These are phyloP conservation scores for Misopates orontium DNA, from an alignment of 257 asterid genomes.

Conservation along the genomic window DNA sequence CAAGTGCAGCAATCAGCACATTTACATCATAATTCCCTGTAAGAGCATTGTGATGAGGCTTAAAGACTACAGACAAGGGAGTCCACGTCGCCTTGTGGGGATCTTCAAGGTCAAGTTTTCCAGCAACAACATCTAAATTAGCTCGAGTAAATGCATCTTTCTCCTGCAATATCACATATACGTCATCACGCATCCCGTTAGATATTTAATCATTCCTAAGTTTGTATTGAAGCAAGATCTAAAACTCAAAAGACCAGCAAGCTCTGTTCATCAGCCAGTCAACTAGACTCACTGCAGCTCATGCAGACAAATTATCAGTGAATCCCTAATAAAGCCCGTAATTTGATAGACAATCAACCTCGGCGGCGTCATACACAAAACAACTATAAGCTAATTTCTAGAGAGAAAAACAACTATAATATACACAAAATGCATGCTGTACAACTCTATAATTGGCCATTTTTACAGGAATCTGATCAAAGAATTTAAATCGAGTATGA, in stretches of 20 bases:
- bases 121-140: slow-evolving; percentile 59
- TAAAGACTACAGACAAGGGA: slow-evolving; percentile 64
- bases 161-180: slow-evolving; percentile 47
- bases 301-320: not conserved
- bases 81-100: slow-evolving; percentile 64
- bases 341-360: not conserved
- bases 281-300: not conserved
- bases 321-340: not conserved
- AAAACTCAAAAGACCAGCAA: not conserved
- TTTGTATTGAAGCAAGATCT: not conserved
- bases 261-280: not conserved
- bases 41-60: slow-evolving; percentile 74
- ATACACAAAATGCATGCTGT: not conserved
- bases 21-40: slow-evolving; percentile 89
- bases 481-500: not conserved
- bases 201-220: not conserved
- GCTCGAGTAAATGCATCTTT: slow-evolving; percentile 72
- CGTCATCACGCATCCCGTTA: not conserved
- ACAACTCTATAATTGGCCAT: not conserved
- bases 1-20: slow-evolving; percentile 74
- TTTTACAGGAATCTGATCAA: not conserved
- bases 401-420: not conserved
- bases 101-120: slow-evolving; percentile 61
- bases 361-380: not conserved
- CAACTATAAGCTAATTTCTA: not conserved